These are phyloP conservation scores for Blepharisma stoltei DNA, from an alignment of 73 alveolate genomes.

Conservation along the genomic window DNA sequence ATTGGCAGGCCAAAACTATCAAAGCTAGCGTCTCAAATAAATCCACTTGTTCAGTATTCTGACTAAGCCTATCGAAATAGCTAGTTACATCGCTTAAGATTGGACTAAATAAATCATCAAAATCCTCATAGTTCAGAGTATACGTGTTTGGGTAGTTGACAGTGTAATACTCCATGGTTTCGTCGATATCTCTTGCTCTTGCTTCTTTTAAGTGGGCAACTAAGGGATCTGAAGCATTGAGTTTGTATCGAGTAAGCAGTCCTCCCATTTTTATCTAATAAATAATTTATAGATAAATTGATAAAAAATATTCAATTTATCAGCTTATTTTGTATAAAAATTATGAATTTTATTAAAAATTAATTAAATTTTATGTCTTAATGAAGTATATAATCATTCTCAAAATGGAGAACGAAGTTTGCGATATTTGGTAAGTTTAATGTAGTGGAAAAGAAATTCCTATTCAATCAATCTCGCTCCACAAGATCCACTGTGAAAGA, in stretches of 20 bases:
- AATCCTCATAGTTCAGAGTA: neutral
- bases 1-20: neutral
- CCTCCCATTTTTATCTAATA: constrained; percentile 15
- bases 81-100: neutral
- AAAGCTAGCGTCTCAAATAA: neutral
- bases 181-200: neutral
- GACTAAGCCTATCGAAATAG: neutral
- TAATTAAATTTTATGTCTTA: no score
- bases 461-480: neutral
- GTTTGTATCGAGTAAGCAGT: neutral
- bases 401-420: neutral
- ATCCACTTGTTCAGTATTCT: neutral
- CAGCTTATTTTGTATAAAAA: no score
- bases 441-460: neutral
- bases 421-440: neutral
- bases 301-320: no score
- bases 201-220: neutral
- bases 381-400: no score
- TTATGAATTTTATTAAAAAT: no score
- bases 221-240: neutral
- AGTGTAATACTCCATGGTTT: neutral
- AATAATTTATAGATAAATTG: no score
- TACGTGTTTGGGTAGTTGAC: neutral
- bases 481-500: constrained; percentile 10
- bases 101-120: neutral